These are phyloP conservation scores for Gelatoporia subvermispora DNA, from an alignment of 768 basidiomycete genomes.

Conservation along the genomic window DNA sequence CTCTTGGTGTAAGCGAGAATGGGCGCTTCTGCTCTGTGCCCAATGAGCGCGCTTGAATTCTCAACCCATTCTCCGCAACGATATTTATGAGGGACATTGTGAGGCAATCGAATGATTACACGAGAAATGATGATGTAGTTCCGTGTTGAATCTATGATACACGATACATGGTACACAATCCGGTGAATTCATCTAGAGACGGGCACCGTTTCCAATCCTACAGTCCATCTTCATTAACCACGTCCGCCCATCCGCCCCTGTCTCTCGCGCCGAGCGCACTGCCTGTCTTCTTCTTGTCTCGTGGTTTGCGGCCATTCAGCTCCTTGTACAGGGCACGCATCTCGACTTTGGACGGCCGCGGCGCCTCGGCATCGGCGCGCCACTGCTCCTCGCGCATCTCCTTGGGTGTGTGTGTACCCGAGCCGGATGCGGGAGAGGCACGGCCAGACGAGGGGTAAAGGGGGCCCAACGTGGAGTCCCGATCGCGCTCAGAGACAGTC, in stretches of 20 bases:
- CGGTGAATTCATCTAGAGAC: too few relatives aligned
- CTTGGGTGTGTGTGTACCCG: conserved; percentile 72
- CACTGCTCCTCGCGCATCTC: conserved; percentile 79
- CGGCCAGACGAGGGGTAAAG: conserved; percentile 34
- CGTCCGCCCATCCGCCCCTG: conserved; percentile 69
- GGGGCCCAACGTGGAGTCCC: conserved; percentile 34
- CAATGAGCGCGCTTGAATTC: too few relatives aligned
- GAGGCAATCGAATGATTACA: too few relatives aligned
- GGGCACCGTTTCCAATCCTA: too few relatives aligned
- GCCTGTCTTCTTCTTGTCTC: conserved; percentile 70
- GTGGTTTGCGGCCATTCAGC: conserved; percentile 78
- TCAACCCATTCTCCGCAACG: too few relatives aligned
- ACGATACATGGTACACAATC: too few relatives aligned
- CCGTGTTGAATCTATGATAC: too few relatives aligned
- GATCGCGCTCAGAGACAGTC: conserved; percentile 33
- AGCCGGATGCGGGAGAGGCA: conserved; percentile 42
- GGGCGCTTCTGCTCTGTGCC: too few relatives aligned
- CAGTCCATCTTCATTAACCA: conserved; percentile 18
- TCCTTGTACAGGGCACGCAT: conserved; percentile 93
- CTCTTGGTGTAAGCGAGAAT: too few relatives aligned
- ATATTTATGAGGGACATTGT: too few relatives aligned
- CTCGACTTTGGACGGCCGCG: conserved; percentile 69
- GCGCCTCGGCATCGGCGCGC: conserved; percentile 48
- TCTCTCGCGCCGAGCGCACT: conserved; percentile 55
- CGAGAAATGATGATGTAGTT: too few relatives aligned